phyloP scores from a whole-genome alignment of 2,329 filamentous ascomycete genomes.

The Cercospora canescens region DNA sequence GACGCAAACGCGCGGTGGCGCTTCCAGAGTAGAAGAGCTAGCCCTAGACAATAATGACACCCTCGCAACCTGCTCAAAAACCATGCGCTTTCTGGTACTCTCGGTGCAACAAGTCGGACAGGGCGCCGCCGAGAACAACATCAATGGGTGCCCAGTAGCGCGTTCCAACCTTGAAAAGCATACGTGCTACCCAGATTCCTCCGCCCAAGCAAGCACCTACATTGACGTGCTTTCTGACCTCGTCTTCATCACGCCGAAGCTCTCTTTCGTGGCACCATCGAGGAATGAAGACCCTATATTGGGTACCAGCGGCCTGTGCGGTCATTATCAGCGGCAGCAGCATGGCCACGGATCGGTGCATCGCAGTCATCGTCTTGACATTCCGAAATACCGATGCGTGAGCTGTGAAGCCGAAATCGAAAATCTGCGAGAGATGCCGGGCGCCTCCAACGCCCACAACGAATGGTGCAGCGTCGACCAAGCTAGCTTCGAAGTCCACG shows the following conservation, averaged over 20 bases:
- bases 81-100: conserved; percentile 36
- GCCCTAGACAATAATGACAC: background rate
- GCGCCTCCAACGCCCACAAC: conserved; percentile 28
- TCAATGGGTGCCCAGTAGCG: conserved; percentile 33
- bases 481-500: conserved; percentile 31
- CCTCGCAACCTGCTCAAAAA: conserved; percentile 11
- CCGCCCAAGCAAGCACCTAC: conserved; percentile 32
- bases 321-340: conserved; percentile 26
- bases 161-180: conserved; percentile 26
- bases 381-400: conserved; percentile 32
- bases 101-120: conserved; percentile 34
- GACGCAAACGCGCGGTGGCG: conserved; percentile 27
- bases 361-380: conserved; percentile 29
- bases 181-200: conserved; percentile 25
- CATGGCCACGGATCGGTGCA: conserved; percentile 29
- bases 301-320: conserved; percentile 27
- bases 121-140: conserved; percentile 32
- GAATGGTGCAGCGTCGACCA: conserved; percentile 34
- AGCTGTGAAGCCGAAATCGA: conserved; percentile 32
- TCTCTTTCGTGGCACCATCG: conserved; percentile 35
- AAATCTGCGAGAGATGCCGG: conserved; percentile 30
- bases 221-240: conserved; percentile 34
- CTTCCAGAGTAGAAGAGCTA: conserved; percentile 9
- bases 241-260: conserved; percentile 32
- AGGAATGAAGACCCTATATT: conserved; percentile 34